These are phyloP conservation scores for Kwoniella sp. DNA, from an alignment of 768 basidiomycete genomes.

Conservation along the genomic window DNA sequence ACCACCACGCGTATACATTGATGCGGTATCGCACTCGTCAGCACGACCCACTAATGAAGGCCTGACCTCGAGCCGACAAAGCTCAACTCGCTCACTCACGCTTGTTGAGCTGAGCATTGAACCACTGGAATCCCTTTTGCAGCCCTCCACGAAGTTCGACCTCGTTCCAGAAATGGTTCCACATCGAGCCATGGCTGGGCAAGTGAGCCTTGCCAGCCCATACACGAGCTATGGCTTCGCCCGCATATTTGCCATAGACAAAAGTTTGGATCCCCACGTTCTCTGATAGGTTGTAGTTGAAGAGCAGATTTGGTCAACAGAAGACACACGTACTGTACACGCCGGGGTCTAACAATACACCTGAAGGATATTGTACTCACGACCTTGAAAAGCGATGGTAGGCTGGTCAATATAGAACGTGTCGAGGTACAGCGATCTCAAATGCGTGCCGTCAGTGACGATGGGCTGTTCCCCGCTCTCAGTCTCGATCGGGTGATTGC, in stretches of 20 bases:
- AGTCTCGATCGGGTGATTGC: not conserved
- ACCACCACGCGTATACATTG: not conserved
- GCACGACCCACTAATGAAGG: too few relatives aligned
- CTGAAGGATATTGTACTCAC: conserved; percentile 18
- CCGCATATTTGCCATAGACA: conserved; percentile 24
- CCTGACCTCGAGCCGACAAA: not conserved
- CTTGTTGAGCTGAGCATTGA: conserved; percentile 5
- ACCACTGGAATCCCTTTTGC: conserved; percentile 26
- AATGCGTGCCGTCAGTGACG: conserved; percentile 25
- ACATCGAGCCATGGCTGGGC: conserved; percentile 8
- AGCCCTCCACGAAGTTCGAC: conserved; percentile 28
- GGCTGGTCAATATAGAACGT: conserved; percentile 32
- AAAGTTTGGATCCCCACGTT: conserved; percentile 31
- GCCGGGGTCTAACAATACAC: too few relatives aligned
- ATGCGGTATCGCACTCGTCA: too few relatives aligned
- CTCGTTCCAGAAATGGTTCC: conserved; percentile 20
- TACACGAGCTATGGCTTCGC: conserved; percentile 23
- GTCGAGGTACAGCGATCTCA: conserved; percentile 25
- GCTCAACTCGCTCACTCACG: conserved; percentile 9
- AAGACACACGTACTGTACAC: too few relatives aligned
- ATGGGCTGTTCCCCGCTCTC: conserved; percentile 21
- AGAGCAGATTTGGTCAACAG: not conserved
- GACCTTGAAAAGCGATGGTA: conserved; percentile 31
- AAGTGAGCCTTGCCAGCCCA: conserved; percentile 25
- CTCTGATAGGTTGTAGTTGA: conserved; percentile 3